These are phyloP conservation scores for Dipteronia sinensis DNA, from an alignment of 345 rosid species.

Conservation along the genomic window DNA sequence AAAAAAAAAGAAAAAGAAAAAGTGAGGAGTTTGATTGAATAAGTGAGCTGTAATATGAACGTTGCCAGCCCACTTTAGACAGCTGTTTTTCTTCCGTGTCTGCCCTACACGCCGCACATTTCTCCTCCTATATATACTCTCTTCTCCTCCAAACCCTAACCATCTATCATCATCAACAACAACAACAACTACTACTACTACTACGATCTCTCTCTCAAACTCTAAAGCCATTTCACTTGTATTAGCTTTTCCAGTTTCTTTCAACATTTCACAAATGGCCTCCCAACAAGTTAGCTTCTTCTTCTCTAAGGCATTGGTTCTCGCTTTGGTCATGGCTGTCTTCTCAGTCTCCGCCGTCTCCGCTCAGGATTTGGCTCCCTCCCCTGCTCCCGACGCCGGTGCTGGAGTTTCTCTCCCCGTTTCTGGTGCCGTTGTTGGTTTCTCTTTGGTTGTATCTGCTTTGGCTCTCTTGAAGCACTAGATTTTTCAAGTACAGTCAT, in stretches of 20 bases:
- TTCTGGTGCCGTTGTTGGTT: slow-evolving; percentile 13
- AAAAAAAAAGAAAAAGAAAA: not conserved
- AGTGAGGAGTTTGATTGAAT: not conserved
- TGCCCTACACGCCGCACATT: slow-evolving; percentile 21
- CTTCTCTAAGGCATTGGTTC: slow-evolving; percentile 21
- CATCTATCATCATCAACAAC: not conserved
- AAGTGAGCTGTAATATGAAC: slow-evolving; percentile 24
- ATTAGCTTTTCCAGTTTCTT: not conserved
- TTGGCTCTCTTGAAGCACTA: slow-evolving; percentile 16
- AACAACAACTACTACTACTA: too few relatives aligned
- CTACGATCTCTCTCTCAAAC: not conserved
- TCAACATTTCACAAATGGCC: slow-evolving; percentile 25
- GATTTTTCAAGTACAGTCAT: not conserved
- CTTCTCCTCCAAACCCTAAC: not conserved
- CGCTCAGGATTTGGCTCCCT: slow-evolving; percentile 29
- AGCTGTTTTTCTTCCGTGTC: slow-evolving; percentile 15
- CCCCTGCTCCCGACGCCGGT: slow-evolving; percentile 9
- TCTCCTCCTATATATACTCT: not conserved
- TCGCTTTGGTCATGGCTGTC: slow-evolving; percentile 15
- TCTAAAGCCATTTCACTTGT: not conserved
- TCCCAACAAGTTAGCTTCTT: slow-evolving; percentile 19
- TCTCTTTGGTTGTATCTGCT: slow-evolving; percentile 5
- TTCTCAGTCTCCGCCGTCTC: slow-evolving; percentile 28
- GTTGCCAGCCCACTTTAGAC: slow-evolving; percentile 12
- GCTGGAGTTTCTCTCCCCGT: slow-evolving; percentile 12